These are phyloP conservation scores for Chondrostereum purpureum DNA, from an alignment of 1,284 basidiomycete species.

Conservation along the genomic window DNA sequence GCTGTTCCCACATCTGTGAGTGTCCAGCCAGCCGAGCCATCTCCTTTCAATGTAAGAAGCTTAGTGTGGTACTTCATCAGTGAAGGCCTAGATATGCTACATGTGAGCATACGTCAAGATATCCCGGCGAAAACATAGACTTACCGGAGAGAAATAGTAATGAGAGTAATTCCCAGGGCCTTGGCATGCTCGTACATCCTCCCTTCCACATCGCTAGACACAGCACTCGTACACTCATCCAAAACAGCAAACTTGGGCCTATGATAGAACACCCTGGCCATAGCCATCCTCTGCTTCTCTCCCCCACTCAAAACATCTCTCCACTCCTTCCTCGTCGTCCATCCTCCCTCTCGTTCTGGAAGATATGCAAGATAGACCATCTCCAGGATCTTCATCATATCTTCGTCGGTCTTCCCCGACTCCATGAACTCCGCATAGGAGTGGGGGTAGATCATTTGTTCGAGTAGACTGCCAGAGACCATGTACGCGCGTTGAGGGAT, in stretches of 20 bases:
- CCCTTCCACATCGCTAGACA: conserved; percentile 94
- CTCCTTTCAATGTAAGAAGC: conserved; percentile 55
- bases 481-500: conserved; percentile 93
- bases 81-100: conserved; percentile 49
- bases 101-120: not conserved
- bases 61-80: conserved; percentile 81
- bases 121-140: conserved; percentile 13
- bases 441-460: conserved; percentile 87
- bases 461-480: conserved; percentile 79
- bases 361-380: conserved; percentile 84
- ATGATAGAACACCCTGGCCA: conserved; percentile 84
- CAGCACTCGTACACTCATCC: conserved; percentile 90
- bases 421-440: conserved; percentile 73
- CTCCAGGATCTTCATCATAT: conserved; percentile 67
- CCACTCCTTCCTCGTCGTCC: conserved; percentile 92
- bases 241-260: conserved; percentile 70
- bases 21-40: conserved; percentile 2
- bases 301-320: conserved; percentile 91
- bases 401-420: conserved; percentile 51
- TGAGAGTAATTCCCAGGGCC: conserved; percentile 85
- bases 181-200: conserved; percentile 95
- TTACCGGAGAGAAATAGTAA: conserved; percentile 82
- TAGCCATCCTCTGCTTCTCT: conserved; percentile 92
- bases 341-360: conserved; percentile 84
- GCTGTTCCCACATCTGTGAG: not conserved